Evolutionary conservation across 257 asterid species (phyloP), one percentile per base, ranked within the genome.

Genomic region (Petunia axillaris): DNA sequence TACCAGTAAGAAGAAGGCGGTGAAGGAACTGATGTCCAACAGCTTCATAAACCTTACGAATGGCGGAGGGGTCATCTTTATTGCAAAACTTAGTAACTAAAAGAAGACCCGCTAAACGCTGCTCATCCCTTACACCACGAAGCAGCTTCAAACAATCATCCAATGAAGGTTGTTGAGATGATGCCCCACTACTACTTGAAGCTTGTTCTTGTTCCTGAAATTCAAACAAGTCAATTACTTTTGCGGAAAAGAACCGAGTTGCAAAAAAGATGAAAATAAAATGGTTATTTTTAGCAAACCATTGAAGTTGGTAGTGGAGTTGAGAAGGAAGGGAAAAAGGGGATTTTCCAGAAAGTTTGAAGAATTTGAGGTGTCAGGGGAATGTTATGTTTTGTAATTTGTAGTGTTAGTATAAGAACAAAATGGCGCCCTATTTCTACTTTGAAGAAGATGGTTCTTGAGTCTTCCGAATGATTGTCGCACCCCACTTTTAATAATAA

Each of bases 21-120:
- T 84, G 91, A 59, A 95, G 90, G 85, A 95, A 95, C 77, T 87
- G 88, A 82, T 91, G 83, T 68, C 93, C 93, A 8, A 95, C 48
- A 25, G 99, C 93, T 54, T 85, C 73, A 85, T 95, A 92, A 77
- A 93, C 89, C 52, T 66, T 84, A 85, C 83, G 93, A 84, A 91
- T 87, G 64, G 92, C 75, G n/a, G 85, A 76, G 8, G 86, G 88
- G 85, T 93, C 95, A 80, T 91, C 85, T 87, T 85, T 87, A 86
- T 90, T 89, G 86, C 91, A 91, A 63, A 91, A 84, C 84, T 92
- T 91, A 79, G 99, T 86, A 67, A 91, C 93, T 8, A 95, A 25
- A 68, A 93, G 92, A 46, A 95, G 93, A 68, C 98, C 99, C 14
- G 97, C 94, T 38, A 95, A 85, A 8, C 96, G 90, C 84, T 95